Evolutionary conservation across 1,284 basidiomycete species (phyloP), one percentile per base, ranked within the genome.

Genomic region (Ceraceosorus bombacis): DNA sequence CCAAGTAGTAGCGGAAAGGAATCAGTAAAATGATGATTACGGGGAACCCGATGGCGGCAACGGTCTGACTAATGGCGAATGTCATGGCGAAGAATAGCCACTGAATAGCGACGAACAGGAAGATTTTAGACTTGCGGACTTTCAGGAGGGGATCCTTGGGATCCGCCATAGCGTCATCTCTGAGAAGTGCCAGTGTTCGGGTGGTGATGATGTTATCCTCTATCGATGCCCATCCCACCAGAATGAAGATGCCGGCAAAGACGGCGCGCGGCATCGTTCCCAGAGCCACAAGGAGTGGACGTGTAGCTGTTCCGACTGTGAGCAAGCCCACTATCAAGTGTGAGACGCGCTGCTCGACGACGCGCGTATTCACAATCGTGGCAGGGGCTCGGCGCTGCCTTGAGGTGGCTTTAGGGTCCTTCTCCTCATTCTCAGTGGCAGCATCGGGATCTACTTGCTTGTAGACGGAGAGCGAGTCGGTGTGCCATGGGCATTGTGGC

Each of bases 401-500:
- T 27, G 27, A 27, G 5, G 15, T 27, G 10, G 37, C 53, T 27
- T 36, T 15, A 10, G 17, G 15, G 36, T 48, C 49, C 15, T 40
- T 53, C 49, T 60, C 58, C 49, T 61, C 62, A 12, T 51, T 48
- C 48, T 41, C 46, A 37, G 43, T 15, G 2, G 39, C 41, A 41
- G 49, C 49, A 27, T 27, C 27, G 27, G 27, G 27, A 46, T 72
- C 61, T 8, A 76, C 69, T 37, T 77, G 77, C 38, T 86, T 85
- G 82, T 89, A 86, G 48, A 94, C 83, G 13, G 88, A 81, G 0
- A 98, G 83, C 6, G 90, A 88, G 10, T 85, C 84, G 0, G 93
- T 96, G 72, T 96, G 92, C 36, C 95, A 88, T 0, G 93, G 94
- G 0, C 94, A 93, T 79, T 97, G 94, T 0, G 93, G 93, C 53